These are phyloP conservation scores for Maudiozyma barnettii DNA, from an alignment of 805 yeast species.

Conservation along the genomic window DNA sequence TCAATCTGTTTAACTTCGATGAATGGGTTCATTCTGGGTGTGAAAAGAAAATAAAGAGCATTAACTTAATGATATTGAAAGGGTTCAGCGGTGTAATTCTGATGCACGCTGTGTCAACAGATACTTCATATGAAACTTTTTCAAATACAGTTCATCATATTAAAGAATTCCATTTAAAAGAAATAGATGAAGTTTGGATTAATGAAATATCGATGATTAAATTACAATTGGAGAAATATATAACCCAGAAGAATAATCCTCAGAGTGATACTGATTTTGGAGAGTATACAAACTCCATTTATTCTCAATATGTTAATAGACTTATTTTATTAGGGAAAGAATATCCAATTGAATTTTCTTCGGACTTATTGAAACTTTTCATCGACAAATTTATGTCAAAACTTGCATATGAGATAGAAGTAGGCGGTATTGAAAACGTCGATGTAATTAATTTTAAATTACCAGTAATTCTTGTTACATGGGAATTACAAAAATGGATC, in stretches of 20 bases:
- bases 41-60: slow-evolving; percentile 16
- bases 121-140: slow-evolving; percentile 12
- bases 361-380: slow-evolving; percentile 12
- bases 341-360: slow-evolving; percentile 18
- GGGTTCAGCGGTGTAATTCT: slow-evolving; percentile 16
- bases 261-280: slow-evolving; percentile 5
- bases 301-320: slow-evolving; percentile 23
- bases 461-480: slow-evolving; percentile 18
- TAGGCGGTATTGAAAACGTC: slow-evolving; percentile 8
- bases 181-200: slow-evolving; percentile 20
- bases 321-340: slow-evolving; percentile 21
- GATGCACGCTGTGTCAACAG: slow-evolving; percentile 2
- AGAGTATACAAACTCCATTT: slow-evolving; percentile 10
- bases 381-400: slow-evolving; percentile 10
- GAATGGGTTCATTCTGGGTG: slow-evolving; percentile 25
- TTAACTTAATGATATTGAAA: slow-evolving; percentile 13
- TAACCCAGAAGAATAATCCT: slow-evolving; percentile 12
- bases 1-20: slow-evolving; percentile 20
- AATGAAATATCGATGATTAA: slow-evolving; percentile 16
- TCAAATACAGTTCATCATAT: slow-evolving; percentile 14
- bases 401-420: slow-evolving; percentile 9
- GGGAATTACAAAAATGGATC: slow-evolving; percentile 26
- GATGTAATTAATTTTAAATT: slow-evolving; percentile 19
- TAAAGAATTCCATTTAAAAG: slow-evolving; percentile 13
- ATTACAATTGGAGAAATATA: slow-evolving; percentile 17